Base-by-base conservation (phyloP, 371 early-diverging fungal species). In the Actinomucor elegans region DNA sequence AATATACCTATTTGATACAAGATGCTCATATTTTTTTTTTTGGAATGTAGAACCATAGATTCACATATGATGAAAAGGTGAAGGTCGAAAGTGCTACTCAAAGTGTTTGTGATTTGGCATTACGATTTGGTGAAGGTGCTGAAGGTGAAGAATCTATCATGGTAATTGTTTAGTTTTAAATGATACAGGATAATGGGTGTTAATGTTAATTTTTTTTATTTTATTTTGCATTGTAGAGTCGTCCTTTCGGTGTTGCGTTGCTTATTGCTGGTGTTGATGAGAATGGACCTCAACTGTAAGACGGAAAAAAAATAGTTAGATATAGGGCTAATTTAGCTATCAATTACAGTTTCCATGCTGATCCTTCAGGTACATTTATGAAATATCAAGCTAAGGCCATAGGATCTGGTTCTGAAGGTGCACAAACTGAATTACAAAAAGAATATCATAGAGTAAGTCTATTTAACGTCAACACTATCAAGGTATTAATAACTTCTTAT, bases 221-320 rank as follows among this genome's bases (percentile, higher is more conserved):
- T 37, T 49, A 0, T 11, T 14, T 18, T 32, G n/a, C n/a, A n/a
- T n/a, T 14, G 4, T 67, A 85, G 85, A 92, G 94, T 64, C 86
- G 99, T 62, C 99, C 99, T 28, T 99, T 99, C 74, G 99, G 99
- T 59, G 98, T 99, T 18, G 98, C 99, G 20, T 77, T 99, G 51
- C 72, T 99, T 59, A 94, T 99, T 76, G 98, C 95, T 21, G 99
- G 99, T 41, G 85, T 89, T 53, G 99, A 99, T 72, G 97, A 96
- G 67, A 91, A 92, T 41, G 97, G 97, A 12, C 99, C 99, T 41
- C 97, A 97, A 74, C 81, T 99, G 90, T 99, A 84, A 79, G 84
- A 68, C n/a, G 18, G 8, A 27, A 17, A n/a, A 8, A 50, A 10
- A 12, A n/a, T 31, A 33, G 17, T 27, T 26, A 24, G 18, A 38